Evolutionary conservation across 2,329 filamentous ascomycete species (phyloP).

Genomic region (Phaeomoniella chlamydospora): DNA sequence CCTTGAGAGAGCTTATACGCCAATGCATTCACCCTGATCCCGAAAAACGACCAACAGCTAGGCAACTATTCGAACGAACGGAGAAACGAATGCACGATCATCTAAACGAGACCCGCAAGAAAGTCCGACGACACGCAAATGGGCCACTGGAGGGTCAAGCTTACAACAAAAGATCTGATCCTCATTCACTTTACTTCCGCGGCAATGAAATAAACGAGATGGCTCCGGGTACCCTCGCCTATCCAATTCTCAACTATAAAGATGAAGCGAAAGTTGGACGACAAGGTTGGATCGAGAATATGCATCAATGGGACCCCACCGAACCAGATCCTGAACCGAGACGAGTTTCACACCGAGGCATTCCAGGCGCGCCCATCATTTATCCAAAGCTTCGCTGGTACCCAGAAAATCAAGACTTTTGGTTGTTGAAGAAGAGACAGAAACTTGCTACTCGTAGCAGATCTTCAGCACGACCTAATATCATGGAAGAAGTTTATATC

Average conservation of each 20-base stretch:
- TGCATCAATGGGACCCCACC: neutral
- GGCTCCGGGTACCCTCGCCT: neutral
- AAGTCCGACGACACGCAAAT: neutral
- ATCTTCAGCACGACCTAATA: too few relatives aligned
- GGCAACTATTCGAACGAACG: neutral
- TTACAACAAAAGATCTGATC: neutral
- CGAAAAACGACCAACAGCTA: neutral
- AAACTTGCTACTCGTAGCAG: neutral
- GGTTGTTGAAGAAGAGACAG: neutral
- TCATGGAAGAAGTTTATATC: too few relatives aligned
- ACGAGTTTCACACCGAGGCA: neutral
- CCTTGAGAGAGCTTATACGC: neutral
- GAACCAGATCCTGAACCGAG: neutral
- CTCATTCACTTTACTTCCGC: neutral
- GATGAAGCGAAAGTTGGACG: neutral
- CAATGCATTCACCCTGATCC: neutral
- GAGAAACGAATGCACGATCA: neutral
- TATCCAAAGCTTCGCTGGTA: neutral
- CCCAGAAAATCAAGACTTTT: neutral
- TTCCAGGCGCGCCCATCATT: neutral
- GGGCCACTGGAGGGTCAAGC: neutral
- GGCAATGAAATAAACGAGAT: neutral
- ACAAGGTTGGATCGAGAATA: neutral
- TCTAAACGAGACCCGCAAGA: neutral
- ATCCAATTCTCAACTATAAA: neutral